phyloP scores from a whole-genome alignment of 2,329 filamentous ascomycete genomes.

The Orbilia javanica region DNA sequence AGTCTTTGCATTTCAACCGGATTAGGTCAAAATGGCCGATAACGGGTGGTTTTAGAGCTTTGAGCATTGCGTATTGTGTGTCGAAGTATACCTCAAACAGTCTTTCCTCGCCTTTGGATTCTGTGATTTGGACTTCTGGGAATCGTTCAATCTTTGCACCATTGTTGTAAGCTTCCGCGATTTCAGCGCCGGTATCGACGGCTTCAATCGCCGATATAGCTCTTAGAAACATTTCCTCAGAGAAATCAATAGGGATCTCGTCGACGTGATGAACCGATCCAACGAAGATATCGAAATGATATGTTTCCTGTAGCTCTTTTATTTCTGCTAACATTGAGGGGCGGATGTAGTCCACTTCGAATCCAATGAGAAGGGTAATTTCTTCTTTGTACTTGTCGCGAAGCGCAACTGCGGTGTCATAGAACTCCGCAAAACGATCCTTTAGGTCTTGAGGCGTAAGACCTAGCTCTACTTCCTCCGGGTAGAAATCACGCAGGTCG shows the following conservation, averaged over 20 bases:
- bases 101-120: conserved; percentile 76
- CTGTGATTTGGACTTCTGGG: conserved; percentile 55
- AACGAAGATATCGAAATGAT: conserved; percentile 87
- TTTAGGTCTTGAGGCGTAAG: conserved; percentile 66
- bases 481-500: conserved; percentile 82
- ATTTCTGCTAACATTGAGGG: conserved; percentile 75
- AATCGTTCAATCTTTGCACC: conserved; percentile 50
- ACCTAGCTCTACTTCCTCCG: conserved; percentile 77
- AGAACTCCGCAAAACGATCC: conserved; percentile 77
- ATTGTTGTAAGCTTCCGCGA: conserved; percentile 46
- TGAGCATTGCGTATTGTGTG: conserved; percentile 84
- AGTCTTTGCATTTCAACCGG: conserved; percentile 79
- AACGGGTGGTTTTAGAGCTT: conserved; percentile 77
- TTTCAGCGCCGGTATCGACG: conserved; percentile 24
- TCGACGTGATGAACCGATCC: conserved; percentile 93
- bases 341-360: conserved; percentile 94
- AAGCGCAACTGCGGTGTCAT: conserved; percentile 79
- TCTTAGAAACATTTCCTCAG: conserved; percentile 74
- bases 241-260: conserved; percentile 89
- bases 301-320: conserved; percentile 70
- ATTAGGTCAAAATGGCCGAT: conserved; percentile 97
- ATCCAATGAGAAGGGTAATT: conserved; percentile 86
- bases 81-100: conserved; percentile 90
- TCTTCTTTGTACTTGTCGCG: conserved; percentile 76
- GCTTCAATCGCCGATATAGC: conserved; percentile 70